phyloP scores from a whole-genome alignment of 768 basidiomycete species.

The Scleroderma citrinum region DNA sequence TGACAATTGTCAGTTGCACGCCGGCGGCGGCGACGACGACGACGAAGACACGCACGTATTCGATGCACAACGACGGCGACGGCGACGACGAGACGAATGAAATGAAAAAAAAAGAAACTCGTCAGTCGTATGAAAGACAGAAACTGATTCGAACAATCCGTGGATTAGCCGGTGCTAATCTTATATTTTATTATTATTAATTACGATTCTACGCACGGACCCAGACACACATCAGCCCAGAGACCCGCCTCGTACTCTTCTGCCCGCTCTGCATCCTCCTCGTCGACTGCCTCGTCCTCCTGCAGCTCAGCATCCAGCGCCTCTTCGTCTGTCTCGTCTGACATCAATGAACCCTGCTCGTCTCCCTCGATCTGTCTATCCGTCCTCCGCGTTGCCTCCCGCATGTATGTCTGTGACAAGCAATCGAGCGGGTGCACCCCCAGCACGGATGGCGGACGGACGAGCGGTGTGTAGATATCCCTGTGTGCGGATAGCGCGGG shows the following conservation, averaged over 20 bases:
- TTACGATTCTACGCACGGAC: conserved; percentile 21
- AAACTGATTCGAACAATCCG: neutral
- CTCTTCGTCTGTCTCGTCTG: conserved; percentile 33
- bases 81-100: neutral
- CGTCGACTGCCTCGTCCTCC: conserved; percentile 40
- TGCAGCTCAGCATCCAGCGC: conserved; percentile 33
- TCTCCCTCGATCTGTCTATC: conserved; percentile 14
- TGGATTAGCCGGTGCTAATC: too few species aligned
- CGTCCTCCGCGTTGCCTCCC: conserved; percentile 11
- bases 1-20: too few species aligned
- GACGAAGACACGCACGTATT: conserved; percentile 18
- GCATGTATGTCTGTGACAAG: conserved; percentile 20
- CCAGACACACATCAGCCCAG: conserved; percentile 27
- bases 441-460: conserved; percentile 25
- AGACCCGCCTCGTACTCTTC: conserved; percentile 34
- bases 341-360: conserved; percentile 22
- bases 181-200: conserved; percentile 12
- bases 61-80: conserved; percentile 9
- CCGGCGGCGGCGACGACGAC: neutral
- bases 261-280: conserved; percentile 28
- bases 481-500: conserved; percentile 20
- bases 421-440: conserved; percentile 7
- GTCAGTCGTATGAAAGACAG: conserved; percentile 14
- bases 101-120: conserved; percentile 8
- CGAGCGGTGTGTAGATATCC: conserved; percentile 31